Base-by-base conservation (phyloP, 148 eudicot genomes). In the Drosera capensis region DNA sequence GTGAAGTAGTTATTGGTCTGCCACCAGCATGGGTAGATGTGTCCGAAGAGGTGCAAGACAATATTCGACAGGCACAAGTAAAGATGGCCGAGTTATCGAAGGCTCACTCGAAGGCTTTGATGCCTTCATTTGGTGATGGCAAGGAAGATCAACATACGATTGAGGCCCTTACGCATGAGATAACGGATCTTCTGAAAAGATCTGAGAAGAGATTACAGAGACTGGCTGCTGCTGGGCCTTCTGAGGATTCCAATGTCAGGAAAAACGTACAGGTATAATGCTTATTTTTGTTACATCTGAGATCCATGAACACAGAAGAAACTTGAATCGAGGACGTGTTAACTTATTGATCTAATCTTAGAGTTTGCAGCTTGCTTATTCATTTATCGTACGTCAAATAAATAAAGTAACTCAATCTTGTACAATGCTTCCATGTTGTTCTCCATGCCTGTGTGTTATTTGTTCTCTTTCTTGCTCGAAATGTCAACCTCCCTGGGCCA, bases 21-120 rank as follows among this genome's bases (percentile, higher is more conserved):
- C 70, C 75, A 30, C 71, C 75, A 48, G 71, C 71, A 9, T 70
- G 75, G 75, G 75, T 70, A 40, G 75, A 70, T 57, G 43, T 65
- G 22, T 56, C 71, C 16, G 75, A 70, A 65, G 75, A 60, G 29
- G 54, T 70, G 41, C 54, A 71, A 51, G 55, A 63, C 34, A 60
- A 60, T 52, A 60, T 70, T 59, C 71, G 61, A 43, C 67, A 66
- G 25, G 74, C 66, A 36, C 59, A 62, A 43, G 26, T 38, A 2
- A 65, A 64, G 57, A 70, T 64, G 74, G 46, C 43, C 43, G 74
- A 70, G 52, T 21, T 70, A 45, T 46, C 49, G 31, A 70, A 64
- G 53, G 66, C 70, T 18, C 74, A 70, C 52, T 63, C 67, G 19
- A 70, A 55, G 54, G 70, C 70, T 23, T 46, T 70, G 23, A 70